Base-by-base conservation (phyloP, 2,329 filamentous ascomycete genomes). In the Westerdykella ornata region DNA sequence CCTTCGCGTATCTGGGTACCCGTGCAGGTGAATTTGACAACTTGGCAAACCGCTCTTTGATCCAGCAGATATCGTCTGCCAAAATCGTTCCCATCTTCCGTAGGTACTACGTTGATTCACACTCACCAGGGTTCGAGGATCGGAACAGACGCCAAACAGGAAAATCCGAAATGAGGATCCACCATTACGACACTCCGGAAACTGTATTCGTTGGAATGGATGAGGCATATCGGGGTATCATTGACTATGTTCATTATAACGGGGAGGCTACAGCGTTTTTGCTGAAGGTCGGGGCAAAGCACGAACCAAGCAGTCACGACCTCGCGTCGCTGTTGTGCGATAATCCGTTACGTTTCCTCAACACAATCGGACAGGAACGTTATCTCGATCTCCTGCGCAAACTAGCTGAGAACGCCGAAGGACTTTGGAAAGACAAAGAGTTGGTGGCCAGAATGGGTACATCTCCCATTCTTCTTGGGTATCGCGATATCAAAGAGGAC, bases 211-310 rank as follows among this genome's bases (percentile, higher is more conserved):
- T 98, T 2, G 92, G 92, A 7, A 73, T 76, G 26, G 73, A 76
- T 39, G 71, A 78, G 41, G 75, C 82, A 51, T 98, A 94, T 56
- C 84, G 80, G 9, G 85, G 94, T 22, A 94, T 98, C 22, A 95
- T 98, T 52, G 88, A 97, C 60, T 98, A 96, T 65, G 89, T 97
- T 12, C 86, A 97, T 61, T 98, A 96, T 68, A 88, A 90, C 0
- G 70, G 75, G 26, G 82, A 90, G 59, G 90, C 87, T 2, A 97
- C 97, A 56, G 74, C 84, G 0, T 98, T 98, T 57, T 70, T 98
- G 14, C 78, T 88, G 53, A 85, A 86, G 47, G 87, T 89, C 49
- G 92, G 92, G 8, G 90, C 88, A 2, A 96, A 94, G 66, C 82
- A 80, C 48, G 90, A 98, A 64, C 92, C 92, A 3, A 94, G 84